Conservation (phyloP, 331 rosid genomes). For the Acacia pycnantha region DNA sequence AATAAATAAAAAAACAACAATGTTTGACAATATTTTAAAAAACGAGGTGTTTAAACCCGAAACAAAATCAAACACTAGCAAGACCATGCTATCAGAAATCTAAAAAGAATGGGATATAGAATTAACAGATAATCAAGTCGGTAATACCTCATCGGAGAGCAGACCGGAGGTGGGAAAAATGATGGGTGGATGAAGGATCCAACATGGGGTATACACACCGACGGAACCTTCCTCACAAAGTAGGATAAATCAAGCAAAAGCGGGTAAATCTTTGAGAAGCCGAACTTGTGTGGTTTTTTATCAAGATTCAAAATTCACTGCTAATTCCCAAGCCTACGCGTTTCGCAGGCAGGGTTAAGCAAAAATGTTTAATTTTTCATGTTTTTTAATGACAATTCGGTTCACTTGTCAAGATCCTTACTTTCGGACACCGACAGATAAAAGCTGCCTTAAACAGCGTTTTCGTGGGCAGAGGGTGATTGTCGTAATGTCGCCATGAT, state of each 20-base stretch:
- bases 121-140: constrained; percentile 7
- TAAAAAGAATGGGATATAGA: not conserved
- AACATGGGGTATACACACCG: constrained; percentile 17
- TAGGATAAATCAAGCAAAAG: constrained; percentile 1
- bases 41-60: constrained; percentile 6
- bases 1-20: constrained; percentile 19
- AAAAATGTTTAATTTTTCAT: constrained; percentile 26
- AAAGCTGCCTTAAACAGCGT: constrained; percentile 20
- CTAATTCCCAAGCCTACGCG: not conserved
- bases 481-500: not conserved
- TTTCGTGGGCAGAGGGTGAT: constrained; percentile 13
- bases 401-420: not conserved
- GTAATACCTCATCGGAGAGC: constrained; percentile 3
- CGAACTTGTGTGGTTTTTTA: not conserved
- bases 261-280: not conserved
- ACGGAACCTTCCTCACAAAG: not conserved
- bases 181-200: constrained; percentile 21
- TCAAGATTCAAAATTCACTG: constrained; percentile 33
- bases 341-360: not conserved
- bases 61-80: not conserved
- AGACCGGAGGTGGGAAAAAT: not conserved
- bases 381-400: not conserved
- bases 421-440: constrained; percentile 34
- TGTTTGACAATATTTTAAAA: constrained; percentile 22
- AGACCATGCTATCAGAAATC: not conserved